Evolutionary conservation across 164 flowering plant genomes (phyloP).

Genomic region (Cinnamomum micranthum): DNA sequence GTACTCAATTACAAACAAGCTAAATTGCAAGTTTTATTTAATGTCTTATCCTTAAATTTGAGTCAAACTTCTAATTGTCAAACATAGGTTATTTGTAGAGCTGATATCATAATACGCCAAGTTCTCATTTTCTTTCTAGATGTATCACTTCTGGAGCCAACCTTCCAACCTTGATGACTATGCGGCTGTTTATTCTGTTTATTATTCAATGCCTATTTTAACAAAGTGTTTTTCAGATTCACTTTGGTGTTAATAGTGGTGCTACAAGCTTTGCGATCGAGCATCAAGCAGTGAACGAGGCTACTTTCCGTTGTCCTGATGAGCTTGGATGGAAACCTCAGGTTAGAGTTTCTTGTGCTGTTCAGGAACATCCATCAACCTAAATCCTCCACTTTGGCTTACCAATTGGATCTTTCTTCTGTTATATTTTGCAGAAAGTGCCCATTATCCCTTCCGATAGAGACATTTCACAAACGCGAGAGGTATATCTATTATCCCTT

Average conservation of each 20-base stretch:
- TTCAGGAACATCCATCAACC: not conserved
- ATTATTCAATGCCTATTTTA: constrained; percentile 3
- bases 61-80: too few relatives aligned
- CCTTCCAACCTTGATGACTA: not conserved
- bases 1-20: too few relatives aligned
- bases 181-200: not conserved
- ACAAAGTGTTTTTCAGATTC: constrained; percentile 47
- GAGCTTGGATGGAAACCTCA: constrained; percentile 98
- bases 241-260: constrained; percentile 96
- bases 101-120: not conserved
- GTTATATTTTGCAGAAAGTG: constrained; percentile 49
- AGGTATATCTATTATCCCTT: constrained; percentile 37
- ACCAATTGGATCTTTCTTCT: not conserved
- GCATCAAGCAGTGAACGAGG: constrained; percentile 89
- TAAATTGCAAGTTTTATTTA: not conserved
- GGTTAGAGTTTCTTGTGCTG: constrained; percentile 24
- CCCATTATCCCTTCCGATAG: constrained; percentile 85
- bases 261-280: constrained; percentile 88
- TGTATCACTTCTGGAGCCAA: not conserved
- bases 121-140: not conserved
- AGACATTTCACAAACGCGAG: constrained; percentile 49
- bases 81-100: not conserved
- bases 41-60: not conserved
- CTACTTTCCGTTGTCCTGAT: constrained; percentile 95
- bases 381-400: not conserved